A percentile compares a stretch with the other conserved stretches of the same genome.
Evolutionary conservation across 2,329 filamentous ascomycete species (phyloP).

Genomic region (Dothideomycetes sp.): DNA sequence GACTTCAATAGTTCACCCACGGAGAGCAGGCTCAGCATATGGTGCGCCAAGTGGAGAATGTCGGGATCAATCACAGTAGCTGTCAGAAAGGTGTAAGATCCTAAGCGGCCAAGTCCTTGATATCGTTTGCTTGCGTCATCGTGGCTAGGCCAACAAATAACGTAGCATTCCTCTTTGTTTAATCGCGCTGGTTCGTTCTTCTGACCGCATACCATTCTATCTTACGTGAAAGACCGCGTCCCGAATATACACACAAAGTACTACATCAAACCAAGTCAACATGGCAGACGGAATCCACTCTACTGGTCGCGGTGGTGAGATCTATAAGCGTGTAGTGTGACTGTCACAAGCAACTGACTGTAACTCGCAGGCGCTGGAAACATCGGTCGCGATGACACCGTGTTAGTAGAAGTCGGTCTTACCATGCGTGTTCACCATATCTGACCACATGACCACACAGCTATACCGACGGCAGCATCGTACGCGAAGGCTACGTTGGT

Average conservation of each 20-base stretch:
- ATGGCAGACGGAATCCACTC: constrained; percentile 31
- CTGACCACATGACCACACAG: constrained; percentile 12
- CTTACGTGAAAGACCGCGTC: too few species aligned
- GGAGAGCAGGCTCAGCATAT: too few species aligned
- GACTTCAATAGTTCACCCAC: too few species aligned
- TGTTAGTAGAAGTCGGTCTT: too few species aligned
- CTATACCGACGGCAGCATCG: constrained; percentile 38
- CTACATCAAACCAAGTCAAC: background rate
- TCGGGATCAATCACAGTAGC: too few species aligned
- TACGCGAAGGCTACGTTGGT: constrained; percentile 37
- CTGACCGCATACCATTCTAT: too few species aligned
- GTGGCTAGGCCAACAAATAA: constrained; percentile 5
- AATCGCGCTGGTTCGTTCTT: too few species aligned
- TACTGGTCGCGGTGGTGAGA: constrained; percentile 49
- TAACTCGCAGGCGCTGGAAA: constrained; percentile 45
- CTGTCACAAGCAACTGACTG: background rate
- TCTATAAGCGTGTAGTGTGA: constrained; percentile 1
- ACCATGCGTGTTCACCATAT: too few species aligned
- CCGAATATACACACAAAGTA: too few species aligned
- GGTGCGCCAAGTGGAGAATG: too few species aligned
- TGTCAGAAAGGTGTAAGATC: too few species aligned
- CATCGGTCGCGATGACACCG: constrained; percentile 42
- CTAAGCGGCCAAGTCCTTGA: constrained; percentile 22
- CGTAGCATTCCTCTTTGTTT: constrained; percentile 8
- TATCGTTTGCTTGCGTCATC: constrained; percentile 6